These are phyloP conservation scores for Pythium pyrilobum DNA, from an alignment of 352 stramenopile species.

Conservation along the genomic window DNA sequence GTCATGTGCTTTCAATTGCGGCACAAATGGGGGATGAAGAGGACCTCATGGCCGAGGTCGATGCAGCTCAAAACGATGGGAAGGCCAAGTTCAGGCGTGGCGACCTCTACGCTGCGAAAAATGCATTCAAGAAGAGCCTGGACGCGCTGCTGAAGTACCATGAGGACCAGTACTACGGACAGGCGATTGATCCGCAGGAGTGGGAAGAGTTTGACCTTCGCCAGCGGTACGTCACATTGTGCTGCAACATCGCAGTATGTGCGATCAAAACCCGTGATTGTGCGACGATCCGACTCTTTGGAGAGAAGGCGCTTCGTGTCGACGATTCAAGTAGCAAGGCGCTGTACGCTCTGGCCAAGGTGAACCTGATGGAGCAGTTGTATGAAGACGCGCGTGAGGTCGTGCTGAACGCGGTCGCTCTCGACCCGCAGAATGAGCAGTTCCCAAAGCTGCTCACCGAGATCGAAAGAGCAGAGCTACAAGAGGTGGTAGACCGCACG, in stretches of 20 bases:
- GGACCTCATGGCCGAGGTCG: conserved; percentile 31
- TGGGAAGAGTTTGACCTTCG: conserved; percentile 40
- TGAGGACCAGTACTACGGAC: conserved; percentile 42
- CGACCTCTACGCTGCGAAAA: conserved; percentile 60
- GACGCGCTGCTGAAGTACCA: conserved; percentile 34
- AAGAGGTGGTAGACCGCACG: conserved; percentile 21
- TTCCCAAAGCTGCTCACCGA: conserved; percentile 46
- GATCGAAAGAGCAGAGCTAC: conserved; percentile 31
- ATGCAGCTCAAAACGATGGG: conserved; percentile 48
- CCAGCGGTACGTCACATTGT: conserved; percentile 52
- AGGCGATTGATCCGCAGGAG: conserved; percentile 22
- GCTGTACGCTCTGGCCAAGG: conserved; percentile 63
- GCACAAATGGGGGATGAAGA: too few relatives aligned
- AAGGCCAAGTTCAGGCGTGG: conserved; percentile 60
- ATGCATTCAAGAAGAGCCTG: conserved; percentile 57
- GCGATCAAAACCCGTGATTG: conserved; percentile 59
- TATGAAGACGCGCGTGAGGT: conserved; percentile 42
- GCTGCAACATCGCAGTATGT: conserved; percentile 74
- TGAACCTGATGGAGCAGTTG: conserved; percentile 54
- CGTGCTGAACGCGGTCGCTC: conserved; percentile 29
- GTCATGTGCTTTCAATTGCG: too few relatives aligned
- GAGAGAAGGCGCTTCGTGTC: conserved; percentile 46
- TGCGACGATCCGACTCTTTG: conserved; percentile 51
- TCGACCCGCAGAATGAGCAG: conserved; percentile 38
- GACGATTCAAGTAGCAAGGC: conserved; percentile 49